Evolutionary conservation across 164 flowering plant genomes (phyloP).

Genomic region (Dillenia suffruticosa): DNA sequence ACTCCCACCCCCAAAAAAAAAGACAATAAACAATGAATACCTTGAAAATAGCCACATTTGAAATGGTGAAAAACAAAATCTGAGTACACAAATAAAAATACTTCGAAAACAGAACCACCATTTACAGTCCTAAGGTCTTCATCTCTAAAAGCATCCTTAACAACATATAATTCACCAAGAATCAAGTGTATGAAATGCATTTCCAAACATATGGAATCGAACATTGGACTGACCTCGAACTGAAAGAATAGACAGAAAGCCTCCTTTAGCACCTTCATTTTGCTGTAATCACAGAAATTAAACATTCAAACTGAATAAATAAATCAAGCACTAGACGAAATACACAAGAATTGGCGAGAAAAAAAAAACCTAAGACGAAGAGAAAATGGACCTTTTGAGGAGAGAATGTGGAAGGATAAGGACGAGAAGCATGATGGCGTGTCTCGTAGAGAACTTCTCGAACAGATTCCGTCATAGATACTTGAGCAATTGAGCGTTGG

Average conservation of each 20-base stretch:
- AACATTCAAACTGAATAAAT: background rate
- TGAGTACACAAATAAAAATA: no score
- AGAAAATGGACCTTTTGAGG: conserved; percentile 45
- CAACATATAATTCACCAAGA: no score
- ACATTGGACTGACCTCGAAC: conserved; percentile 26
- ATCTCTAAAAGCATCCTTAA: no score
- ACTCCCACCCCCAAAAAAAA: no score
- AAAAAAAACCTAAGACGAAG: background rate
- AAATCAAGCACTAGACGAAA: background rate
- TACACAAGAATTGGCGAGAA: background rate
- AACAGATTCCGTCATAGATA: conserved; percentile 24
- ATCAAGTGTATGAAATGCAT: no score
- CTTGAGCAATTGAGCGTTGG: background rate
- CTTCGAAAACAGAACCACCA: no score
- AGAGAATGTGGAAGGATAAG: conserved; percentile 56
- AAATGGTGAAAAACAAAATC: no score
- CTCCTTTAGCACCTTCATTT: conserved; percentile 32
- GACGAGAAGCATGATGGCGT: conserved; percentile 56
- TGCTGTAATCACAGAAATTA: conserved; percentile 18
- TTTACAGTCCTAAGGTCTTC: no score
- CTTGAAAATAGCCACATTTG: no score
- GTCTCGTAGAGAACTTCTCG: conserved; percentile 65
- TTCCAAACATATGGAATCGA: background rate
- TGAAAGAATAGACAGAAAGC: conserved; percentile 37
- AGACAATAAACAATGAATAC: no score